Percentiles rank a stretch among this genome's conserved stretches.
These are phyloP conservation scores for Lactarius indigo DNA, from an alignment of 768 basidiomycete genomes.

Conservation along the genomic window DNA sequence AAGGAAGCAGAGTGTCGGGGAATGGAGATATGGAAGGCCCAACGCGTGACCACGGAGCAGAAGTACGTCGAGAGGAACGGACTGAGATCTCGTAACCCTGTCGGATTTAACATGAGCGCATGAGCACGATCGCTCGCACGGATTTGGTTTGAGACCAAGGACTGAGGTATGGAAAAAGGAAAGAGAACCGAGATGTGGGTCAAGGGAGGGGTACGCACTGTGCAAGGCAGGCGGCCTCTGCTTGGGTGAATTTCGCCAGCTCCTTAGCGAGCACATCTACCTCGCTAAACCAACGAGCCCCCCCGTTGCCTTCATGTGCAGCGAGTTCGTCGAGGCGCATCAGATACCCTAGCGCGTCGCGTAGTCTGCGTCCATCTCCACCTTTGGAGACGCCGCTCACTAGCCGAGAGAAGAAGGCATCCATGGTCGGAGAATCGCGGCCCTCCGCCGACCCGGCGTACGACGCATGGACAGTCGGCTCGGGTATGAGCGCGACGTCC, in stretches of 20 bases:
- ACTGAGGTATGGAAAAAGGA: neutral
- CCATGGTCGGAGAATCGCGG: constrained; percentile 53
- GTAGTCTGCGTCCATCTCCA: constrained; percentile 45
- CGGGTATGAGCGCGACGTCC: constrained; percentile 34
- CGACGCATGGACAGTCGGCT: constrained; percentile 65
- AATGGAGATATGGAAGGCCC: constrained; percentile 67
- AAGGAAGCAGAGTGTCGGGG: constrained; percentile 70
- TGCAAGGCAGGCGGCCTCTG: constrained; percentile 51
- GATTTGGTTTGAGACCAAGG: constrained; percentile 23
- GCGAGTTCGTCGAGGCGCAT: constrained; percentile 72
- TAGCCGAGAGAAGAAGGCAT: constrained; percentile 55
- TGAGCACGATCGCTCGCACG: neutral
- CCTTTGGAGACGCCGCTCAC: constrained; percentile 47
- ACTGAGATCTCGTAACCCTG: constrained; percentile 28
- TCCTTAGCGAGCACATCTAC: constrained; percentile 51
- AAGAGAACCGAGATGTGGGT: constrained; percentile 16
- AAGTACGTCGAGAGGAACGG: constrained; percentile 66
- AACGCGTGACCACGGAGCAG: constrained; percentile 62
- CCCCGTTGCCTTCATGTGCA: constrained; percentile 52
- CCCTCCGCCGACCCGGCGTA: constrained; percentile 48
- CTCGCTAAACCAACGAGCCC: constrained; percentile 73
- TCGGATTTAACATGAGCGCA: neutral
- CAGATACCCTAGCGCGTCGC: constrained; percentile 60
- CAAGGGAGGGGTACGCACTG: constrained; percentile 37
- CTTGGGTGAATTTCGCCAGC: constrained; percentile 47